These are phyloP conservation scores for Didymellaceae sp. DNA, from an alignment of 2,329 filamentous ascomycete species.

Conservation along the genomic window DNA sequence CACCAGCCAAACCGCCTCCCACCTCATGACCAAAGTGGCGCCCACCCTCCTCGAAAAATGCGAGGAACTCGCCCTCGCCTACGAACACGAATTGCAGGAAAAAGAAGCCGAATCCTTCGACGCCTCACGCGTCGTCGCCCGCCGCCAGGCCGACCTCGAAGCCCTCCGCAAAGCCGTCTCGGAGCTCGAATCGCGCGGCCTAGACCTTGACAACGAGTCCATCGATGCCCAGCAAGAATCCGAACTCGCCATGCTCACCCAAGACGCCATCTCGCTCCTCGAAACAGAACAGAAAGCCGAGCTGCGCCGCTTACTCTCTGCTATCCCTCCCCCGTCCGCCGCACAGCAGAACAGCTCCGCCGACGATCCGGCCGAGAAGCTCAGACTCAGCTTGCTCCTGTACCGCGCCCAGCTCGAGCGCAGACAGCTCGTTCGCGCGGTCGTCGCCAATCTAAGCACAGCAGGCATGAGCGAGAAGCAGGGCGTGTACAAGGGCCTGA, in stretches of 20 bases:
- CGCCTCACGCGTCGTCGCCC: conserved; percentile 57
- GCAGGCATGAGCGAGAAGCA: conserved; percentile 76
- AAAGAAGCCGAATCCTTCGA: conserved; percentile 64
- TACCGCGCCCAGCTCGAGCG: conserved; percentile 65
- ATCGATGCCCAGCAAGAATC: conserved; percentile 44
- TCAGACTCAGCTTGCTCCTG: conserved; percentile 65
- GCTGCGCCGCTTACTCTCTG: conserved; percentile 42
- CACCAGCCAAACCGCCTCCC: conserved; percentile 56
- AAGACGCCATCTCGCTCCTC: conserved; percentile 52
- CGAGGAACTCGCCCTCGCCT: conserved; percentile 55
- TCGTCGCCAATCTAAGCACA: conserved; percentile 70
- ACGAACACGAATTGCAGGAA: conserved; percentile 77
- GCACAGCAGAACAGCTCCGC: conserved; percentile 32
- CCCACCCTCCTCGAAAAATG: conserved; percentile 59
- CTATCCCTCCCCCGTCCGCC: conserved; percentile 26
- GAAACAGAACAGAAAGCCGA: conserved; percentile 54
- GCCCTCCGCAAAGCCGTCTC: conserved; percentile 65
- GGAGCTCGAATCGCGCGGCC: conserved; percentile 54
- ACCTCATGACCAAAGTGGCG: conserved; percentile 70
- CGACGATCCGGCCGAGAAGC: conserved; percentile 52
- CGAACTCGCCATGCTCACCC: conserved; percentile 46
- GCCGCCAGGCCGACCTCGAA: conserved; percentile 72
- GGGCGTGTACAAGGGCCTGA: conserved; percentile 73
- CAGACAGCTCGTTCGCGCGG: conserved; percentile 68
- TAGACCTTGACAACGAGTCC: conserved; percentile 43